Evolutionary conservation across 768 basidiomycete species (phyloP), one percentile per base, ranked within the genome.

Genomic region (Panaeolus papilionaceus): DNA sequence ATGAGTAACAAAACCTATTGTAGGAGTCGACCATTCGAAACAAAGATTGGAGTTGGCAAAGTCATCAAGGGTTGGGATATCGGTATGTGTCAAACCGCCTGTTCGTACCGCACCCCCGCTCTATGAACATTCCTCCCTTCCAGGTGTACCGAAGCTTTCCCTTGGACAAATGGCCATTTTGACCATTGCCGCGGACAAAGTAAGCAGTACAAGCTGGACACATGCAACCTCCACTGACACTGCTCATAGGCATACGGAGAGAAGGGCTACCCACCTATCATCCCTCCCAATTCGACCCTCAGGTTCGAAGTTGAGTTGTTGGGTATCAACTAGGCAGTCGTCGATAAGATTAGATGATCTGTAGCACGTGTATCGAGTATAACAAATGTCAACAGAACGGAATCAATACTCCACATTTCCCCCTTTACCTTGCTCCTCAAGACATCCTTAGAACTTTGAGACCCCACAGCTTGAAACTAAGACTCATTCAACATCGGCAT

Each of bases 61-160:
- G 94, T 96, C 58, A 95, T 96, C 80, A 90, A 84, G 75, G 93
- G 94, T 40, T 96, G 94, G 95, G 94, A 95, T 75, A 92, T 94
- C 76, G 94, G 95, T 91, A 70, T 72, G 84, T 78, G 33, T 38
- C 9, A 64, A 18, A 37, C 33, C 11, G 28, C 3, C 54, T 12
- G 7, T 58, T 16, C 10, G 54, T 28, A 16, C 14, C 69, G 54
- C 64, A 67, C 70, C 64, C 54, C 49, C 23, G 49, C 10, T 7
- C 18, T 67, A 69, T 68, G 26, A 28, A 40, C 68, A 69, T 75
- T n/a, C 26, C 18, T 70, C 73, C 69, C 62, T 66, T 69, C 71
- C 73, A 94, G 93, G 89, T 61, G 92, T 96, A n/a, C 88, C 85
- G 7, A 84, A 93, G 79, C 26, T 69, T 4, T 69, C 68, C 4